A percentile compares a stretch with the other conserved stretches of the same genome.
phyloP scores from a whole-genome alignment of 139 green algal genomes.

The Nannochloris sp. region DNA sequence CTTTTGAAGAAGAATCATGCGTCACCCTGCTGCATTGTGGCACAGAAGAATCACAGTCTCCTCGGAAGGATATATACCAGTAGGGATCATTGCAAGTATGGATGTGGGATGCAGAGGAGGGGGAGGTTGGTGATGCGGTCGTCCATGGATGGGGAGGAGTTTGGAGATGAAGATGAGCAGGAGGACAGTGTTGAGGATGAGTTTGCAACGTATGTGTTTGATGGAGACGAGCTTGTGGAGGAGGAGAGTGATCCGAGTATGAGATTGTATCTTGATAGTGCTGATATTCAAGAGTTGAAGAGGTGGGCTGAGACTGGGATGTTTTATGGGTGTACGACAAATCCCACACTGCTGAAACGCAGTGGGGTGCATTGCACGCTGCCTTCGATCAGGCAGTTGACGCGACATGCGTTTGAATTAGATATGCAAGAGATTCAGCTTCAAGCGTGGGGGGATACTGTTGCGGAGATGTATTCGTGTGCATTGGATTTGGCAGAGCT shows the following conservation, averaged over 20 bases:
- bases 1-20: too few species aligned
- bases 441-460: constrained; percentile 60
- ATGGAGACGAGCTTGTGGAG: constrained; percentile 5
- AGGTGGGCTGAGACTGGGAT: constrained; percentile 35
- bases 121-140: too few species aligned
- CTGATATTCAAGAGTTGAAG: constrained; percentile 35
- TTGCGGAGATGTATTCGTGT: constrained; percentile 37
- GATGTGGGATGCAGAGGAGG: too few species aligned
- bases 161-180: constrained; percentile 4
- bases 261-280: constrained; percentile 51
- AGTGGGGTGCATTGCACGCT: constrained; percentile 56
- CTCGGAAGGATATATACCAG: too few species aligned
- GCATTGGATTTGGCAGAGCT: constrained; percentile 28
- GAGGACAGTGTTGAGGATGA: constrained; percentile 10
- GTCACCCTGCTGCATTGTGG: too few species aligned
- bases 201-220: background rate
- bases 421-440: constrained; percentile 58
- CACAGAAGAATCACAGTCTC: too few species aligned
- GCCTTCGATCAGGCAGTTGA: constrained; percentile 28
- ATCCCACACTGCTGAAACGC: constrained; percentile 62
- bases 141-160: background rate
- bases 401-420: constrained; percentile 33
- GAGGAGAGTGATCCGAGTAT: constrained; percentile 16
- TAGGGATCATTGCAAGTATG: too few species aligned
- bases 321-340: constrained; percentile 70